Percentiles rank a stretch among this genome's conserved stretches.
phyloP scores from a whole-genome alignment of 192 early-diverging fungal genomes.

The Rhizophagus prolifer region DNA sequence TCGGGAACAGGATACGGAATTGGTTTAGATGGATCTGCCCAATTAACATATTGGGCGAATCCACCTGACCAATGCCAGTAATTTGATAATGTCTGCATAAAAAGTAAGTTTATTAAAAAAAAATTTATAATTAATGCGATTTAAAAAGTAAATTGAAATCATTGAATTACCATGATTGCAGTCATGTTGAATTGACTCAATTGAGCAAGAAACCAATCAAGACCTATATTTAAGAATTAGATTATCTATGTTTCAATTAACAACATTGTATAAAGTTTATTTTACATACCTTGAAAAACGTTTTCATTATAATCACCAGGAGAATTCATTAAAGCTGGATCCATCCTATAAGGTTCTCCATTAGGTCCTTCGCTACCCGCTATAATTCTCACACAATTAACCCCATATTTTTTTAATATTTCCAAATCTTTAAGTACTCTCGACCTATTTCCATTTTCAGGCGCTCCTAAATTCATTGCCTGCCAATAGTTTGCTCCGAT shows the following conservation, averaged over 20 bases:
- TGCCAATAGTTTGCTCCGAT: constrained; percentile 74
- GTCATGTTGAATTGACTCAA: constrained; percentile 55
- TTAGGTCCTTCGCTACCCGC: constrained; percentile 61
- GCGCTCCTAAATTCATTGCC: constrained; percentile 65
- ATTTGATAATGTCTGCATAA: constrained; percentile 50
- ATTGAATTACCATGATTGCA: constrained; percentile 41
- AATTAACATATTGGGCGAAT: constrained; percentile 60
- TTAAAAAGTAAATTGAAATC: no score
- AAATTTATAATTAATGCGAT: neutral
- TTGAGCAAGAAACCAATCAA: constrained; percentile 63
- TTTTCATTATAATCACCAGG: constrained; percentile 56
- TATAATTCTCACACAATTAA: constrained; percentile 67
- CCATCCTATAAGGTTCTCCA: constrained; percentile 53
- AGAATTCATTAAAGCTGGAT: constrained; percentile 54
- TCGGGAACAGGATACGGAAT: constrained; percentile 62
- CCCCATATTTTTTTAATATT: constrained; percentile 40
- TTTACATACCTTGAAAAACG: constrained; percentile 48
- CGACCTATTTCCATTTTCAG: constrained; percentile 45
- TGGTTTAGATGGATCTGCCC: constrained; percentile 44
- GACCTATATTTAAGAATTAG: constrained; percentile 10
- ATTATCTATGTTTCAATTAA: neutral
- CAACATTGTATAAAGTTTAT: neutral
- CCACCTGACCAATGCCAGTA: constrained; percentile 78
- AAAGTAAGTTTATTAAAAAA: neutral
- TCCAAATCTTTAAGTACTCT: constrained; percentile 57